A percentile compares a stretch with the other conserved stretches of the same genome.
Evolutionary conservation across 75 land plant genomes (phyloP).

Genomic region (Pinus tabuliformis): DNA sequence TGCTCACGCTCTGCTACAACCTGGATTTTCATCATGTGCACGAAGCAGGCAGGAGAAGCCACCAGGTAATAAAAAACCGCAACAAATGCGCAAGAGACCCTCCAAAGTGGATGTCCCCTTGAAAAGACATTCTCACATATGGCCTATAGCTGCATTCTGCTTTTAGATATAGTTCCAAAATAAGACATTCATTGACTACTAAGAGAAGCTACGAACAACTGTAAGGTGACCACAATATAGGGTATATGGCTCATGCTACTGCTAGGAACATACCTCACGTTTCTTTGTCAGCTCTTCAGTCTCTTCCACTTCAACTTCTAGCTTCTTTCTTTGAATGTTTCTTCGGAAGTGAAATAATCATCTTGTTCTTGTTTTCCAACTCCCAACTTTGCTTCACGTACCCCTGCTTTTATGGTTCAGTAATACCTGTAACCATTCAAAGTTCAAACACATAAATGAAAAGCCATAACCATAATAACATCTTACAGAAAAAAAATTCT

Average conservation of each 20-base stretch:
- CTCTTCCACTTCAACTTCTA: constrained; percentile 88
- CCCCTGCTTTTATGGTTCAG: constrained; percentile 96
- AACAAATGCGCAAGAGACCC: constrained; percentile 76
- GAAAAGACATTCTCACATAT: constrained; percentile 75
- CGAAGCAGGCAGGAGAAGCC: constrained; percentile 96
- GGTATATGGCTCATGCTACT: background rate
- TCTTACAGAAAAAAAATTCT: background rate
- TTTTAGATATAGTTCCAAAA: constrained; percentile 41
- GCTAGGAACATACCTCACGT: constrained; percentile 75
- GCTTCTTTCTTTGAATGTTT: constrained; percentile 86
- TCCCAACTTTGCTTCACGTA: constrained; percentile 92
- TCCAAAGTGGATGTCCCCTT: constrained; percentile 64
- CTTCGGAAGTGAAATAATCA: constrained; percentile 93
- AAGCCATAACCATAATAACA: background rate
- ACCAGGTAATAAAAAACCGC: constrained; percentile 75
- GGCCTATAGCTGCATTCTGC: constrained; percentile 79
- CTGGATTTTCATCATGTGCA: constrained; percentile 90
- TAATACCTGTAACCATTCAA: constrained; percentile 62
- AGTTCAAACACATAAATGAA: too few relatives aligned
- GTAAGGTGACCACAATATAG: constrained; percentile 14
- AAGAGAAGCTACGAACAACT: constrained; percentile 16
- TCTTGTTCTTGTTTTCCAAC: constrained; percentile 99
- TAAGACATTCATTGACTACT: constrained; percentile 30
- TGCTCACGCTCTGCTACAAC: constrained; percentile 99
- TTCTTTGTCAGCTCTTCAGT: constrained; percentile 86